Evolutionary conservation across 805 yeast species (phyloP), one percentile per base, ranked within the genome.

Genomic region (Metschnikowia kunwiensis): DNA sequence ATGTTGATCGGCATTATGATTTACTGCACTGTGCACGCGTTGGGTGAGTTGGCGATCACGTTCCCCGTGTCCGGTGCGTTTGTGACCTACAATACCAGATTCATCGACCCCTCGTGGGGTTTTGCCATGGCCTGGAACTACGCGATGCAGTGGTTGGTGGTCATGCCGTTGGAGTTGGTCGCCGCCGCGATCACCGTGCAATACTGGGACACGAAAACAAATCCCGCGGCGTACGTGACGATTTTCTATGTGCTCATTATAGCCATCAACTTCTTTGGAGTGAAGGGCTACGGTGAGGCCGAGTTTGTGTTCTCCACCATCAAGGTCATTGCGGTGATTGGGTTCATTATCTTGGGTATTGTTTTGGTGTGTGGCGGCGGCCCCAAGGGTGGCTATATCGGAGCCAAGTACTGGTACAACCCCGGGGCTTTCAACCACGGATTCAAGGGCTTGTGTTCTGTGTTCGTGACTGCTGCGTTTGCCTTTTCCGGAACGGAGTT

Each of bases 401-500:
- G 86, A 29, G 82, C 75, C 24, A 53, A 43, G 37, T 71, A 75
- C 58, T 80, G 82, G 80, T 70, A 65, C 38, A 42, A 66, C 29
- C 86, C 86, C 17, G 84, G 85, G 51, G 65, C 75, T 13, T 73
- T 74, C 44, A 75, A 72, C 24, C 49, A 72, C 46, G 77, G 77
- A 2, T 78, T 79, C 60, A 80, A 80, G 53, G 82, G 82, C 60
- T 71, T 79, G 40, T 78, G 84, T 61, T 61, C 65, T 14, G 71
- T 77, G 11, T 78, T 77, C 19, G 72, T 80, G 43, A 78, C 77
- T 23, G 76, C 82, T 24, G 79, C 81, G 12, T 75, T 80, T 63
- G 74, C 84, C 0, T 78, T 77, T 47, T 79, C 80, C 41, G 85
- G 86, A 53, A 75, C 80, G 19, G 86, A 80, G 57, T 62, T 80